A percentile compares a stretch with the other conserved stretches of the same genome.
Conservation (phyloP, 106 monocot species). For the Alisma plantagoaquatica region DNA sequence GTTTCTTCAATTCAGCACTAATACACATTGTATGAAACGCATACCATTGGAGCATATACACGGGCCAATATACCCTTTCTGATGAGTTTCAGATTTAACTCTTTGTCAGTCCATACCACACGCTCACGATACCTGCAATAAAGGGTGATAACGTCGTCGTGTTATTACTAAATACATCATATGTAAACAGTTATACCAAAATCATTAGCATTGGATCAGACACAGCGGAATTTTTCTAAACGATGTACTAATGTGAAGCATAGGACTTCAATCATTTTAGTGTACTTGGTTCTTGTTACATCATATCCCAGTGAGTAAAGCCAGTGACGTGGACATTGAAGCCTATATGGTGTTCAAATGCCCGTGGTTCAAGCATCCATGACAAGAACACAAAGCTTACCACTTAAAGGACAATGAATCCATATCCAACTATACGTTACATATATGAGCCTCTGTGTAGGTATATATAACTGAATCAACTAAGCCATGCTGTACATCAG, state of each 20-base stretch:
- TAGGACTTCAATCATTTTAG: neutral
- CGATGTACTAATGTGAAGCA: neutral
- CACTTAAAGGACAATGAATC: no score
- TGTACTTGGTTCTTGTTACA: neutral
- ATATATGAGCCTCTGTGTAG: no score
- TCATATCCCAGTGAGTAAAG: neutral
- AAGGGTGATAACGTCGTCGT: neutral
- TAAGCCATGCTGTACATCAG: no score
- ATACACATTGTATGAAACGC: neutral
- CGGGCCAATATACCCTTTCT: constrained; percentile 77
- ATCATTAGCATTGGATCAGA: neutral
- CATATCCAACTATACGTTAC: no score
- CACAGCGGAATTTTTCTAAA: neutral
- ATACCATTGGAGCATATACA: constrained; percentile 86
- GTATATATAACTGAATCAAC: no score
- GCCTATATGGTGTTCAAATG: no score
- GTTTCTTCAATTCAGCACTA: neutral
- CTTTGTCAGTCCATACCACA: constrained; percentile 74
- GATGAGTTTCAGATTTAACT: constrained; percentile 56
- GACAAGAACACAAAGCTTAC: no score
- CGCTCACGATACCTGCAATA: constrained; percentile 63
- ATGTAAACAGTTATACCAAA: neutral
- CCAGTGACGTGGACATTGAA: no score
- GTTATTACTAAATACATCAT: no score
- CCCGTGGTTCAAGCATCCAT: no score